A percentile compares a stretch with the other conserved stretches of the same genome.
Evolutionary conservation across 202 grass and related monocot species (phyloP).

Genomic region (Eragrostis tef): DNA sequence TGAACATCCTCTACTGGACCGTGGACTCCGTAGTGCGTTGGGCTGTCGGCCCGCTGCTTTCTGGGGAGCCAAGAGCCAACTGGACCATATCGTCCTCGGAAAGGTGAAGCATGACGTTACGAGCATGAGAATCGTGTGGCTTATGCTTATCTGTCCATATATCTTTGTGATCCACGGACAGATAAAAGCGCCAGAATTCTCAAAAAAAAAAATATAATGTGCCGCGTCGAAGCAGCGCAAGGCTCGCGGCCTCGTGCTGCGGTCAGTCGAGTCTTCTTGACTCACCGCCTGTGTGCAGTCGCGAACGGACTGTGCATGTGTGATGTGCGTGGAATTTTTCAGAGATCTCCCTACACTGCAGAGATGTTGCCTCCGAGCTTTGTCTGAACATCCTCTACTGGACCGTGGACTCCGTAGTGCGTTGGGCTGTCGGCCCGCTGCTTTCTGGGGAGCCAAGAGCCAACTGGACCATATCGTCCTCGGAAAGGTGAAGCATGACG

Average conservation of each 20-base stretch:
- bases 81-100: neutral
- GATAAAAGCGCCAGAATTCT: too few relatives aligned
- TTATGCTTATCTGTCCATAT: too few relatives aligned
- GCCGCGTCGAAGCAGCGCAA: too few relatives aligned
- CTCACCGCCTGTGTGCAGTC: neutral
- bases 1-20: neutral
- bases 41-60: neutral
- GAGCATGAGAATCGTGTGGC: too few relatives aligned
- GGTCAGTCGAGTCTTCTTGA: too few relatives aligned
- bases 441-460: neutral
- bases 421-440: neutral
- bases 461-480: neutral
- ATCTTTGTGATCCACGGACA: too few relatives aligned
- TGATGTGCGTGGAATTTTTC: neutral
- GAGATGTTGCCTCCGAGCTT: neutral
- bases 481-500: neutral
- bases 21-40: neutral
- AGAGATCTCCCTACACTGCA: neutral
- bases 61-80: neutral
- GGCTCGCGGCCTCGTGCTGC: too few relatives aligned
- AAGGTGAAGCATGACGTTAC: too few relatives aligned
- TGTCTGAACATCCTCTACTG: neutral
- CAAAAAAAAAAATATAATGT: too few relatives aligned
- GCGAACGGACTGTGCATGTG: neutral
- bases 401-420: neutral